Conservation (phyloP, 192 early-diverging fungal genomes). For the Cladochytrium replicatum region DNA sequence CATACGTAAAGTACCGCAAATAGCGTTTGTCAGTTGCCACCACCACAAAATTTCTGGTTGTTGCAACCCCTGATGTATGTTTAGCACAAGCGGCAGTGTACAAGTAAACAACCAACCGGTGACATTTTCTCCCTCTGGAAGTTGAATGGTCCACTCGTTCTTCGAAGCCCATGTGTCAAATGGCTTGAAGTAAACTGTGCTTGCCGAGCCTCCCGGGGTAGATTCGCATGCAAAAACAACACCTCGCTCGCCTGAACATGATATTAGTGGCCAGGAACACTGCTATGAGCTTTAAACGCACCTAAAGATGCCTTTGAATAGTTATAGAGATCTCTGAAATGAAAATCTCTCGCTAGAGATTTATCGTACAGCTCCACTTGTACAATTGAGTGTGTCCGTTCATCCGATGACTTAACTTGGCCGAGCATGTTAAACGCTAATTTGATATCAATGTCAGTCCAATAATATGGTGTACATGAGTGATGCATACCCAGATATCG, state of each 20-base stretch:
- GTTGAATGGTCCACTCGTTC: conserved; percentile 63
- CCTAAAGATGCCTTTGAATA: conserved; percentile 71
- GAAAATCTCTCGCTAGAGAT: conserved; percentile 59
- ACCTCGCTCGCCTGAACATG: conserved; percentile 35
- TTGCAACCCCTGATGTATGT: conserved; percentile 47
- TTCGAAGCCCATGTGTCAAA: conserved; percentile 60
- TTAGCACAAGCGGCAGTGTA: no score
- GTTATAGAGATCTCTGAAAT: conserved; percentile 70
- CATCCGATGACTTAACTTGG: conserved; percentile 57
- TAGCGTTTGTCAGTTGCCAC: conserved; percentile 65
- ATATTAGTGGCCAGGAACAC: conserved; percentile 1
- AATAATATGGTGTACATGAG: conserved; percentile 1
- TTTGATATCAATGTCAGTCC: background rate
- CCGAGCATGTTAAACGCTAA: conserved; percentile 84
- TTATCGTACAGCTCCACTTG: conserved; percentile 88
- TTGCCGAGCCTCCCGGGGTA: conserved; percentile 31
- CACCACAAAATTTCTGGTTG: conserved; percentile 55
- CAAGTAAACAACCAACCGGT: conserved; percentile 22
- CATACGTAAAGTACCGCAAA: conserved; percentile 66
- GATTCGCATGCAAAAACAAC: conserved; percentile 60
- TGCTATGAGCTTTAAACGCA: background rate
- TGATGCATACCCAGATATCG: conserved; percentile 25
- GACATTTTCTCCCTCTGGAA: conserved; percentile 61
- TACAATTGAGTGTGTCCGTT: conserved; percentile 57
- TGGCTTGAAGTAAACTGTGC: conserved; percentile 61